phyloP scores from a whole-genome alignment of 345 rosid species.

The Diplotaxis tenuifolia region DNA sequence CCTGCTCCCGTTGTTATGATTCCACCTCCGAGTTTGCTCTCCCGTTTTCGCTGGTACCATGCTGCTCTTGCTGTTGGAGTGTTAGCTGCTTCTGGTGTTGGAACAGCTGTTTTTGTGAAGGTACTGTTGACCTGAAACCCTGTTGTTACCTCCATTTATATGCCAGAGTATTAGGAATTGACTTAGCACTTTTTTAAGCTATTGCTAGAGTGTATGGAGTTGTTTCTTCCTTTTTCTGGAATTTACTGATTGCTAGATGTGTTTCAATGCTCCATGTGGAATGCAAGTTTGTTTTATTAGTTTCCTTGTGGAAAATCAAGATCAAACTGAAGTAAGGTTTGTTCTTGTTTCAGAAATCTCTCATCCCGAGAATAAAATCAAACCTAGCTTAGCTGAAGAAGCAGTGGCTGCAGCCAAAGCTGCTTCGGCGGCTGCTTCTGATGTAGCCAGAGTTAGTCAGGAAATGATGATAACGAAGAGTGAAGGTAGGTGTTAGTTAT shows the following conservation, averaged over 20 bases:
- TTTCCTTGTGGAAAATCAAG: constrained; percentile 1
- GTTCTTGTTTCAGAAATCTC: constrained; percentile 57
- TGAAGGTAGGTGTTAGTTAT: constrained; percentile 51
- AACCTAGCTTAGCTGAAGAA: constrained; percentile 83
- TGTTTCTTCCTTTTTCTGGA: not conserved
- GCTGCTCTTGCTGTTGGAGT: constrained; percentile 72
- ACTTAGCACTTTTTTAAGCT: not conserved
- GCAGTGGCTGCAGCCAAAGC: constrained; percentile 93
- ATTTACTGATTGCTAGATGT: constrained; percentile 3
- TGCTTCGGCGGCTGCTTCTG: constrained; percentile 87
- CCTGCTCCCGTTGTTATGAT: constrained; percentile 52
- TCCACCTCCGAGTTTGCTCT: constrained; percentile 39
- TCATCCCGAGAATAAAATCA: constrained; percentile 78
- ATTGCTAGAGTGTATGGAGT: constrained; percentile 5
- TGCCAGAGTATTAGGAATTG: not conserved
- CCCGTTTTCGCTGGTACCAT: constrained; percentile 78
- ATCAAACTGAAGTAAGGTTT: constrained; percentile 14
- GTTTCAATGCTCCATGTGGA: constrained; percentile 2
- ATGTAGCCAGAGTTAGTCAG: constrained; percentile 87
- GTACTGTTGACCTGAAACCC: constrained; percentile 34
- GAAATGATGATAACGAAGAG: constrained; percentile 64
- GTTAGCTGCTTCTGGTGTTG: constrained; percentile 85
- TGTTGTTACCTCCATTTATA: not conserved
- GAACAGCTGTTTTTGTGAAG: constrained; percentile 77
- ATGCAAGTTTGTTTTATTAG: not conserved